Evolutionary conservation across 345 rosid genomes (phyloP), one percentile per base, ranked within the genome.

Genomic region (Eucalyptus sideroxylon): DNA sequence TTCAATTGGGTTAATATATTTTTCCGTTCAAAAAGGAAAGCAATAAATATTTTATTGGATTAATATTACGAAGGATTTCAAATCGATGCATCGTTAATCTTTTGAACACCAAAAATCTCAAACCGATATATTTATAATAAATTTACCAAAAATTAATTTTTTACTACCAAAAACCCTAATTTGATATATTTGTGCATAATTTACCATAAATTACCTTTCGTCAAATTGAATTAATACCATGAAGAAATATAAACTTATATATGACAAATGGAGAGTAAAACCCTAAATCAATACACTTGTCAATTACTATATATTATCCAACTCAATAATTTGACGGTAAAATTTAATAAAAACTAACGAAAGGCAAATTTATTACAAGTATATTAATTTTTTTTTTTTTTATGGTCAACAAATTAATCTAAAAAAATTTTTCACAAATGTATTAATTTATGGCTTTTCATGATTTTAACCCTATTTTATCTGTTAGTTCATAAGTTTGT

Each of bases 331-430:
- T 56, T 9, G 2, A 56, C 1, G 0, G 1, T 9, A 4, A 56
- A 56, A 56, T 56, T 56, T 24, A 24, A 23, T 10, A 23, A 56
- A 56, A 56, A 24, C 0, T 56, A 56, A 56, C 0, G 0, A 24
- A 9, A 1, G 0, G 0, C 0, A 9, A 24, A 24, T 9, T 24
- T 56, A 3, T 56, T 0, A 9, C 0, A 2, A 4, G 0, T 56
- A 3, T 4, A 24, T 56, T 9, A 23, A 0, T 56, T 23, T 56
- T 56, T 1, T 0, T 0, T 4, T 9, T 56, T 55, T 53, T 53
- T 19, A 19, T 53, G 0, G 2, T 53, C 24, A 53, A 53, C 56
- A 23, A 4, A 56, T 56, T 56, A 4, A 24, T 56, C 0, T 23
- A 0, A 9, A 2, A 56, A 2, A 9, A 0, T 9, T 9, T 55